Conservation (phyloP, 2,329 filamentous ascomycete genomes). For the Ceratocystiopsis brevicomis region DNA sequence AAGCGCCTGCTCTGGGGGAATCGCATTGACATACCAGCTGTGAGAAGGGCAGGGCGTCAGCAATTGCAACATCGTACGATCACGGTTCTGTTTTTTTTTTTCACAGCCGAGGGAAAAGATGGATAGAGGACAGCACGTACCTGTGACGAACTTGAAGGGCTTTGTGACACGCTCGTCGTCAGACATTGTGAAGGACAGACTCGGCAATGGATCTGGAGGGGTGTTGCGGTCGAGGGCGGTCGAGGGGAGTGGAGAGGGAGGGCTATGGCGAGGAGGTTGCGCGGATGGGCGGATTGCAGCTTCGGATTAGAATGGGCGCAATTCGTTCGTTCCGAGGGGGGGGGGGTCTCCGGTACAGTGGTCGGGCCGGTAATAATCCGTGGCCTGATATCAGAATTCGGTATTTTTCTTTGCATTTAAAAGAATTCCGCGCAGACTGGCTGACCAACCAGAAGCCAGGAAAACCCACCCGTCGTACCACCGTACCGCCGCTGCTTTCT, state of each 20-base stretch:
- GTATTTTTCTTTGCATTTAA: constrained; percentile 1
- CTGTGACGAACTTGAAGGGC: constrained; percentile 99
- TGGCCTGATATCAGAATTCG: not conserved
- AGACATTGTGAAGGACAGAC: constrained; percentile 53
- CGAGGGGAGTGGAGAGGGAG: too few species aligned
- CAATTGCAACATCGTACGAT: constrained; percentile 9
- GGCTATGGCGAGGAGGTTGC: not conserved
- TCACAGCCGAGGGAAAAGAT: not conserved
- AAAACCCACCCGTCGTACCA: constrained; percentile 1
- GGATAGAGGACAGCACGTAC: constrained; percentile 5
- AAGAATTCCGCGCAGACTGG: not conserved
- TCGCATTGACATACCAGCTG: constrained; percentile 8
- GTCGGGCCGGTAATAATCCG: not conserved
- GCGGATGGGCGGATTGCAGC: constrained; percentile 4
- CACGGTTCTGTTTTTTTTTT: constrained; percentile 3
- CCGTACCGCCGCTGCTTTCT: not conserved
- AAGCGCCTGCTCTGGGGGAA: too few species aligned
- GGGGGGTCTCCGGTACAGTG: not conserved
- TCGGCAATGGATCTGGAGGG: not conserved
- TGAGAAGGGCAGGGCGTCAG: constrained; percentile 1
- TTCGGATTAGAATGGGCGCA: constrained; percentile 9
- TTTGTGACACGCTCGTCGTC: constrained; percentile 81
- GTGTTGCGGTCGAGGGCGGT: too few species aligned
- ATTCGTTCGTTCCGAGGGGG: constrained; percentile 8
- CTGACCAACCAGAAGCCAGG: constrained; percentile 8